Evolutionary conservation across 495 filamentous ascomycete genomes (phyloP).

Genomic region (Talaromyces thailandensis): DNA sequence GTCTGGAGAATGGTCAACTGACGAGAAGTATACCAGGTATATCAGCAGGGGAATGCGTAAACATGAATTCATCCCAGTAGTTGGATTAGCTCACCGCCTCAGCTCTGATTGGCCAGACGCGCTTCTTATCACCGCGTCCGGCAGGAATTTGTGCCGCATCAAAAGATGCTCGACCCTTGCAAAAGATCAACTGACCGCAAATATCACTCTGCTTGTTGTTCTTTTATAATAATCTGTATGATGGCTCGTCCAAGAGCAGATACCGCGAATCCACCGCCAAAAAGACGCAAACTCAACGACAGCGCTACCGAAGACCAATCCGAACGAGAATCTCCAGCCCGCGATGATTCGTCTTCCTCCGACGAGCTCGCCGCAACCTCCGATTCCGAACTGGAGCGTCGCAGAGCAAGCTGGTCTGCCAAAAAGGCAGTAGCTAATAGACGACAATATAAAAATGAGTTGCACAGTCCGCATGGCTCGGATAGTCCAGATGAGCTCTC

Average conservation of each 20-base stretch:
- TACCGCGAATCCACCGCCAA: constrained; percentile 30
- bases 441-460: constrained; percentile 21
- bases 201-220: background rate
- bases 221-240: background rate
- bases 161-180: background rate
- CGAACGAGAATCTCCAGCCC: constrained; percentile 11
- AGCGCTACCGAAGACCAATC: constrained; percentile 25
- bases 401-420: constrained; percentile 28
- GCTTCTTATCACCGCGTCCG: constrained; percentile 7
- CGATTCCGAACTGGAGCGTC: constrained; percentile 31
- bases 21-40: no score
- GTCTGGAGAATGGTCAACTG: background rate
- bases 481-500: constrained; percentile 40
- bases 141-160: constrained; percentile 1
- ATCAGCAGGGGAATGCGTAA: background rate
- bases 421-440: constrained; percentile 28
- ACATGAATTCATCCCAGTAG: background rate
- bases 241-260: constrained; percentile 2
- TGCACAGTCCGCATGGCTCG: constrained; percentile 22
- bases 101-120: background rate
- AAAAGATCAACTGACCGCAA: background rate
- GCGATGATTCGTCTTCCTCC: constrained; percentile 30
- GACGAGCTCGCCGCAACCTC: constrained; percentile 42
- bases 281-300: constrained; percentile 46
- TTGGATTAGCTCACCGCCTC: background rate